A percentile compares a stretch with the other conserved stretches of the same genome.
Conservation (phyloP, 129 eudicot genomes). For the Tagetes patula region DNA sequence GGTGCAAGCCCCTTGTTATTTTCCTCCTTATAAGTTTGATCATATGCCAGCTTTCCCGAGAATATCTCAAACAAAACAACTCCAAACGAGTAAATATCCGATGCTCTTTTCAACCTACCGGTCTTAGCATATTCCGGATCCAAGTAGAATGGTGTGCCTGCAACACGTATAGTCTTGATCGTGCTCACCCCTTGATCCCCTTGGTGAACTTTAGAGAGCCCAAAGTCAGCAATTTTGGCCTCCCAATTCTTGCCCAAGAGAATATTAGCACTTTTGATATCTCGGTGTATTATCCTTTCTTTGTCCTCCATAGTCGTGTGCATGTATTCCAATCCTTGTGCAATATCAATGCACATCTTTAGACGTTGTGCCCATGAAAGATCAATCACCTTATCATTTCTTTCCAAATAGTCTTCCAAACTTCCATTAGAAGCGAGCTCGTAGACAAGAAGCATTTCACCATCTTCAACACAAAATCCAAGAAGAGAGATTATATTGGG, state of each 20-base stretch:
- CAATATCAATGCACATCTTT: background rate
- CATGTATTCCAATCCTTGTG: background rate
- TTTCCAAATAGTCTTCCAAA: background rate
- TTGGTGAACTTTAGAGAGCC: background rate
- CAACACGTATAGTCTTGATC: background rate
- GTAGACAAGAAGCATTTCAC: constrained; percentile 2
- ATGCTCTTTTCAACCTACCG: background rate
- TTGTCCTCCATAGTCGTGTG: background rate
- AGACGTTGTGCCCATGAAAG: background rate
- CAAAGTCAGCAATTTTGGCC: constrained; percentile 15
- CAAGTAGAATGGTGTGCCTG: background rate
- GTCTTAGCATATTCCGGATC: background rate
- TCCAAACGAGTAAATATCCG: background rate
- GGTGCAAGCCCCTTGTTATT: too few relatives aligned
- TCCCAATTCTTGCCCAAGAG: constrained; percentile 15
- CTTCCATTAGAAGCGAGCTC: constrained; percentile 14
- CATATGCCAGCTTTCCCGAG: too few relatives aligned
- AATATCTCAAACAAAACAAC: background rate
- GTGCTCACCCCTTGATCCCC: background rate
- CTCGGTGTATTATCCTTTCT: background rate
- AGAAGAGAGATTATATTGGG: background rate
- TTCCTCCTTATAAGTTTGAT: too few relatives aligned
- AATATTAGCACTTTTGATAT: constrained; percentile 5
- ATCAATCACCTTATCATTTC: background rate
- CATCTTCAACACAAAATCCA: background rate